Evolutionary conservation across 106 monocot genomes (phyloP).

Genomic region (Iris macrosiphon): DNA sequence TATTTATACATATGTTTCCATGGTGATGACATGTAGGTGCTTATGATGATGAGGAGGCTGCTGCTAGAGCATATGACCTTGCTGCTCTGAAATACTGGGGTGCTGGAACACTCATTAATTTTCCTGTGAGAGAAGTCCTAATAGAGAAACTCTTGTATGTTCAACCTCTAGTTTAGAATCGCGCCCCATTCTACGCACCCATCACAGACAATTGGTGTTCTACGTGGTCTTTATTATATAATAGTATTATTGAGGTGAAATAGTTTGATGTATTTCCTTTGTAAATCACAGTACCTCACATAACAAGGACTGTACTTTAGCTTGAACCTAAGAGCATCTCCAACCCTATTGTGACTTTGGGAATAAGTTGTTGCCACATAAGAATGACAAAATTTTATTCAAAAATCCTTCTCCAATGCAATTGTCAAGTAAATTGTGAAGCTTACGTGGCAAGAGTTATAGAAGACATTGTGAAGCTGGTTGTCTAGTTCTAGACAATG

Average conservation of each 20-base stretch:
- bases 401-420: too few relatives aligned
- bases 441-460: too few relatives aligned
- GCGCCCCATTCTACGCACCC: neutral
- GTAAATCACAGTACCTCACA: too few relatives aligned
- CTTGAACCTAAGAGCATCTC: neutral
- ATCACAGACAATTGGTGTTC: neutral
- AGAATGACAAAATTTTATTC: too few relatives aligned
- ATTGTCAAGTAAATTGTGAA: too few relatives aligned
- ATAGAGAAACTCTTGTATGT: neutral
- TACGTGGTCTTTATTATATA: neutral
- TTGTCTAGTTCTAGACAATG: too few relatives aligned
- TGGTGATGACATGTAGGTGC: constrained; percentile 53
- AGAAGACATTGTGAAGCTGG: too few relatives aligned
- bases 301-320: too few relatives aligned
- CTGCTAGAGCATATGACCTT: constrained; percentile 99
- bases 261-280: too few relatives aligned
- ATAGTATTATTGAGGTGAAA: neutral
- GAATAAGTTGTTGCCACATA: too few relatives aligned
- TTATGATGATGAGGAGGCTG: constrained; percentile 99
- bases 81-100: constrained; percentile 99
- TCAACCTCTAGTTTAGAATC: constrained; percentile 1
- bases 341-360: too few relatives aligned
- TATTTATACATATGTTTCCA: constrained; percentile 4
- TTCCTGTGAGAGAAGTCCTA: constrained; percentile 64
- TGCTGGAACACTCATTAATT: constrained; percentile 96